Base-by-base conservation (phyloP, 495 filamentous ascomycete species). In the Neurospora sp. region DNA sequence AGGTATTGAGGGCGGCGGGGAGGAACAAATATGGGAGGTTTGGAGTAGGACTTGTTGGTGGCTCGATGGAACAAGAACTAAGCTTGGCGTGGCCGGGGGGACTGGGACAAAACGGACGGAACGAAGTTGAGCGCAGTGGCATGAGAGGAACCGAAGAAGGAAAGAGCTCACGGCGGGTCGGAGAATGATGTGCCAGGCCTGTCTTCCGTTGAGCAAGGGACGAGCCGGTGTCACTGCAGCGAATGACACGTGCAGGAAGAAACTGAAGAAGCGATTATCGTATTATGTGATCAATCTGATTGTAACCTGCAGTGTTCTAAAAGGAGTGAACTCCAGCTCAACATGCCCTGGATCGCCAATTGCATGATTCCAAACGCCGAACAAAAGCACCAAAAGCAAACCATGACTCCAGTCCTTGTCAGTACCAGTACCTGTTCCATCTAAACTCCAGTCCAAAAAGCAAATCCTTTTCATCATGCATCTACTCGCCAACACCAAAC, bases 401-500 rank as follows among this genome's bases (percentile, higher is more conserved):
- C 45, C 53, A 61, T 17, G 48, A 27, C 48, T 59, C 48, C 48
- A 2, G 27, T 35, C 53, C 22, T 61, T 61, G 5, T 61, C 22
- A 35, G 14, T 17, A 4, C 22, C 48, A 6, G 22, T 16, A 4
- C 53, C 53, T 3, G 5, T 31, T 20, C 53, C 22, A 35, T 8
- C 53, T 8, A 61, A 61, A 61, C 22, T 61, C 53, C 6, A 12
- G 59, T 8, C 41, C 9, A 16, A 8, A 45, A 59, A 40, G 8
- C 45, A 31, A 40, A 17, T 20, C 8, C 8, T 20, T 73, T 27
- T 27, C 6, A 9, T 70, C 68, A 2, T 31, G 0, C 22, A 8
- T 16, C 53, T 12, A 61, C 59, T 78, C 78, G 44, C 75, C 78
- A 31, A 81, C 75, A 0, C 79, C 71, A 61, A 81, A 81, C 68